phyloP scores from a whole-genome alignment of 768 basidiomycete genomes.

The Boletus vermiculosoides region DNA sequence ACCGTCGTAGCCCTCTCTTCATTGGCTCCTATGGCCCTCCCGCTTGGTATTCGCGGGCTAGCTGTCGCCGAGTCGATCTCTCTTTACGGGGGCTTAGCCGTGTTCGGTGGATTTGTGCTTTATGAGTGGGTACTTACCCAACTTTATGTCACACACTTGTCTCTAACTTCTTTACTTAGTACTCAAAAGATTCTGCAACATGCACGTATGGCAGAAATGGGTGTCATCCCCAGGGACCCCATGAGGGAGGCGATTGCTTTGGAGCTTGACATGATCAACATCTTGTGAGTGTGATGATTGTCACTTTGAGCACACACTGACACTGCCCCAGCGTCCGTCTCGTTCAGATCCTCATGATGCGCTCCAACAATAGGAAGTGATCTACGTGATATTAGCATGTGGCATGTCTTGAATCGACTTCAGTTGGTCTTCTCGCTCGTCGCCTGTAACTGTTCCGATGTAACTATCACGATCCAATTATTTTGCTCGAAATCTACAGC shows the following conservation, averaged over 20 bases:
- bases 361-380: slow-evolving; percentile 53
- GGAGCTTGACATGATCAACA: slow-evolving; percentile 87
- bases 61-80: slow-evolving; percentile 75
- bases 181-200: slow-evolving; percentile 84
- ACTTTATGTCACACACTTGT: neutral
- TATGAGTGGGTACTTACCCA: slow-evolving; percentile 61
- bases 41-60: slow-evolving; percentile 74
- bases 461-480: neutral
- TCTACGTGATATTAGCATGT: slow-evolving; percentile 8
- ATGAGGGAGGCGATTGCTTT: slow-evolving; percentile 75
- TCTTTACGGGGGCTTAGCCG: slow-evolving; percentile 85
- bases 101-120: slow-evolving; percentile 84
- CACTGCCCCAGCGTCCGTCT: slow-evolving; percentile 59
- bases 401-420: neutral
- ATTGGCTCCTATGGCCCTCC: slow-evolving; percentile 88
- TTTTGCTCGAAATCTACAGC: slow-evolving; percentile 39
- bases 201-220: slow-evolving; percentile 69
- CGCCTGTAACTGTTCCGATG: slow-evolving; percentile 13
- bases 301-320: slow-evolving; percentile 9
- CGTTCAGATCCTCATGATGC: slow-evolving; percentile 76
- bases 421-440: neutral
- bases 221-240: slow-evolving; percentile 66
- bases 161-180: slow-evolving; percentile 28
- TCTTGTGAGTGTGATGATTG: slow-evolving; percentile 56
- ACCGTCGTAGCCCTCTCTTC: slow-evolving; percentile 84